Percentiles rank a stretch among this genome's conserved stretches.
Evolutionary conservation across 129 eudicot genomes (phyloP).

Genomic region (Escallonia herrerae): DNA sequence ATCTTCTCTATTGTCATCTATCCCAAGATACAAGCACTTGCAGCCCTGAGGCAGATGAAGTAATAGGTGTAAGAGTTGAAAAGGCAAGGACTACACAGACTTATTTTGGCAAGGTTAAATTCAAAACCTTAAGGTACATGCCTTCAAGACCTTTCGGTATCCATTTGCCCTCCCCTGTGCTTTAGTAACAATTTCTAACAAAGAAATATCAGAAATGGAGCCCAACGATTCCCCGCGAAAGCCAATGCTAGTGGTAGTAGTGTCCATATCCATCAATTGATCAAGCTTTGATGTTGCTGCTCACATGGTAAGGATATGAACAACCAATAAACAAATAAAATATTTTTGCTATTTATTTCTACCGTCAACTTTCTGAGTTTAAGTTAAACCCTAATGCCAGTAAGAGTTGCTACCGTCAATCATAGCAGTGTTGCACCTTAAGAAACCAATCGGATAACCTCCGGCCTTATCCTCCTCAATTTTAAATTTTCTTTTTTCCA

Average conservation of each 20-base stretch:
- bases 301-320: conserved; percentile 16
- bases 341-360: too few relatives aligned
- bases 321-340: not conserved
- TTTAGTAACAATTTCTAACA: conserved; percentile 79
- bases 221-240: conserved; percentile 88
- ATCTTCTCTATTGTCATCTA: conserved; percentile 66
- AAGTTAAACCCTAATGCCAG: not conserved
- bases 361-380: not conserved
- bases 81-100: not conserved
- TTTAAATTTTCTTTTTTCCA: too few relatives aligned
- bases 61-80: not conserved
- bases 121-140: conserved; percentile 8
- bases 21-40: conserved; percentile 81
- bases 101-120: not conserved
- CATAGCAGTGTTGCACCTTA: too few relatives aligned
- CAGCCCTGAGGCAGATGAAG: conserved; percentile 44
- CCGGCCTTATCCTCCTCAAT: too few relatives aligned
- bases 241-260: conserved; percentile 47
- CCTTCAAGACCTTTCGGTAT: conserved; percentile 89
- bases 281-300: conserved; percentile 77
- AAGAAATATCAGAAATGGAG: conserved; percentile 80
- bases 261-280: conserved; percentile 28
- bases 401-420: too few relatives aligned
- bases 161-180: conserved; percentile 94
- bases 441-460: too few relatives aligned